Percentiles rank a stretch among this genome's conserved stretches.
phyloP scores from a whole-genome alignment of 2,329 filamentous ascomycete genomes.

The Scytalidium lignicola region DNA sequence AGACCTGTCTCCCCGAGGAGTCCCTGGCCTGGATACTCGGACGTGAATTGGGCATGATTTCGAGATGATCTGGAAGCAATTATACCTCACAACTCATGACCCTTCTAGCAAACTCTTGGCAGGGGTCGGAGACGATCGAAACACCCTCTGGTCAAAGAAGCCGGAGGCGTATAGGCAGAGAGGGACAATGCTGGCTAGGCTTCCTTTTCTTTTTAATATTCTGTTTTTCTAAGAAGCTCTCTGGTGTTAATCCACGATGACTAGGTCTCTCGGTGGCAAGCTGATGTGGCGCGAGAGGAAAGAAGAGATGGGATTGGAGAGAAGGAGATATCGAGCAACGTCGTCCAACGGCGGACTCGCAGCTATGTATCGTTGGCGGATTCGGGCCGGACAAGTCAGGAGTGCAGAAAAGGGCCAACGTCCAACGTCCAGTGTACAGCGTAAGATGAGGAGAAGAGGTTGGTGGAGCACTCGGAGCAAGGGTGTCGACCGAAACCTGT shows the following conservation, averaged over 20 bases:
- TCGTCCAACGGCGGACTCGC: neutral
- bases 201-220: neutral
- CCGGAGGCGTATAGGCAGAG: neutral
- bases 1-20: slow-evolving; percentile 52
- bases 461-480: neutral
- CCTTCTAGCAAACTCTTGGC: neutral
- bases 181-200: neutral
- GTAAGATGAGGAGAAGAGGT: neutral
- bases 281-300: neutral
- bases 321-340: neutral
- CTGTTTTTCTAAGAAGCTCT: too few species aligned
- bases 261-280: neutral
- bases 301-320: neutral
- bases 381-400: neutral
- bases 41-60: slow-evolving; percentile 4
- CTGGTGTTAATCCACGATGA: neutral
- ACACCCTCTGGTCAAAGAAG: neutral
- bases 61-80: neutral
- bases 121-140: neutral
- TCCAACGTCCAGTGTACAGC: neutral
- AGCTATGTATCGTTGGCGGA: neutral
- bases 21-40: slow-evolving; percentile 49
- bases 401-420: neutral
- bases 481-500: neutral
- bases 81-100: neutral